A percentile compares a stretch with the other conserved stretches of the same genome.
phyloP scores from a whole-genome alignment of 352 stramenopile genomes.

The Phytopythium sindhum region DNA sequence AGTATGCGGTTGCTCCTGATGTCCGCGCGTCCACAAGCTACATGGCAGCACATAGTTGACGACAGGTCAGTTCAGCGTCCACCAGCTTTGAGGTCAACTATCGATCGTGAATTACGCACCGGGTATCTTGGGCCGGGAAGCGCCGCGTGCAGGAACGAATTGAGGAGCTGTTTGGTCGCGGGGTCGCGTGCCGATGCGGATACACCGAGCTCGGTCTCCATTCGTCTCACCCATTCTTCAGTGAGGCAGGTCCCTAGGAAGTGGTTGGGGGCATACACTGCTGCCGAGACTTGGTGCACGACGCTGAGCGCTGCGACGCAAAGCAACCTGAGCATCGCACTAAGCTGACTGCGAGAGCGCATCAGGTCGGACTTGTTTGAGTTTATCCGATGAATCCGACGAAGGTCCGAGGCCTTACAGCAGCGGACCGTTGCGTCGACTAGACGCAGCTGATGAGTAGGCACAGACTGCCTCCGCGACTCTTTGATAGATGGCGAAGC shows the following conservation, averaged over 20 bases:
- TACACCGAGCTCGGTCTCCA: slow-evolving; percentile 9
- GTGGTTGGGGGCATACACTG: slow-evolving; percentile 16
- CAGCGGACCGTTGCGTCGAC: not conserved
- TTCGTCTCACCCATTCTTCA: slow-evolving; percentile 21
- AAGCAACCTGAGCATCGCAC: not conserved
- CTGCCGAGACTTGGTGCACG: not conserved
- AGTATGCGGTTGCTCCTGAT: not conserved
- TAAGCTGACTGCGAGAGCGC: not conserved
- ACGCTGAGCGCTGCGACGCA: not conserved
- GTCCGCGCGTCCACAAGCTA: slow-evolving; percentile 21
- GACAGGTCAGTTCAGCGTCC: not conserved
- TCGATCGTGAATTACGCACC: not conserved
- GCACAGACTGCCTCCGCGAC: not conserved
- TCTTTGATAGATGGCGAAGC: not conserved
- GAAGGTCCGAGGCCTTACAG: too few species aligned
- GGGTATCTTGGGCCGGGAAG: slow-evolving; percentile 14
- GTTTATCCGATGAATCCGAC: too few species aligned
- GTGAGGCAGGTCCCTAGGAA: slow-evolving; percentile 38
- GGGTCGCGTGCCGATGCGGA: slow-evolving; percentile 8
- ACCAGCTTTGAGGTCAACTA: not conserved
- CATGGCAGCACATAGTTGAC: not conserved
- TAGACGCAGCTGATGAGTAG: not conserved
- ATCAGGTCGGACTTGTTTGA: not conserved
- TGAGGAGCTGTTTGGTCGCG: slow-evolving; percentile 8
- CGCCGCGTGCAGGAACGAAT: slow-evolving; percentile 28